A percentile compares a stretch with the other conserved stretches of the same genome.
Evolutionary conservation across 2,329 filamentous ascomycete species (phyloP).

Genomic region (Fusarium liriodendri): DNA sequence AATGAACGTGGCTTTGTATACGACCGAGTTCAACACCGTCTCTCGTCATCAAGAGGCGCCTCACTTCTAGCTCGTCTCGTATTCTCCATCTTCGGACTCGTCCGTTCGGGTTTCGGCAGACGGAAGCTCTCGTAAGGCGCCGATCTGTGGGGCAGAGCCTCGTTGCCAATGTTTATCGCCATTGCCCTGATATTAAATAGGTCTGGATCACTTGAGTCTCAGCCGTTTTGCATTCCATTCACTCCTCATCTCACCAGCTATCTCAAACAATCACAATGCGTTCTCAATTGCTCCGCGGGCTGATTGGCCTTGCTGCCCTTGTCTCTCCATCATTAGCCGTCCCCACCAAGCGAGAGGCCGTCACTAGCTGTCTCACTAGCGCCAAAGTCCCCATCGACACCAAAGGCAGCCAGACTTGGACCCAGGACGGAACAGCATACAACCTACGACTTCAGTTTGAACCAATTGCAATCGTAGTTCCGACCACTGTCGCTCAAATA

Average conservation of each 20-base stretch:
- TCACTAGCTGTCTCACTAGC: conserved; percentile 45
- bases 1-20: neutral
- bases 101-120: neutral
- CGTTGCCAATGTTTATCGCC: neutral
- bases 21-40: neutral
- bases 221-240: neutral
- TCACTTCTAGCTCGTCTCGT: conserved; percentile 15
- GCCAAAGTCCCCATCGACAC: conserved; percentile 41
- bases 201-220: neutral
- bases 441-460: conserved; percentile 49
- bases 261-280: neutral
- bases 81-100: neutral
- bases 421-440: conserved; percentile 47
- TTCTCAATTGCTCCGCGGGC: conserved; percentile 6
- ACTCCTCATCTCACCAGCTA: neutral
- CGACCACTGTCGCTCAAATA: conserved; percentile 53
- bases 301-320: neutral
- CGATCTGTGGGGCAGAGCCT: conserved; percentile 17
- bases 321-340: conserved; percentile 13
- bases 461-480: conserved; percentile 48
- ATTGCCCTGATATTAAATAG: conserved; percentile 2
- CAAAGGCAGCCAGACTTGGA: conserved; percentile 43
- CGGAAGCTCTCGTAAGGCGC: conserved; percentile 4
- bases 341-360: conserved; percentile 36
- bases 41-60: neutral